phyloP scores from a whole-genome alignment of 73 alveolate species.

The Tetrahymena borealis region DNA sequence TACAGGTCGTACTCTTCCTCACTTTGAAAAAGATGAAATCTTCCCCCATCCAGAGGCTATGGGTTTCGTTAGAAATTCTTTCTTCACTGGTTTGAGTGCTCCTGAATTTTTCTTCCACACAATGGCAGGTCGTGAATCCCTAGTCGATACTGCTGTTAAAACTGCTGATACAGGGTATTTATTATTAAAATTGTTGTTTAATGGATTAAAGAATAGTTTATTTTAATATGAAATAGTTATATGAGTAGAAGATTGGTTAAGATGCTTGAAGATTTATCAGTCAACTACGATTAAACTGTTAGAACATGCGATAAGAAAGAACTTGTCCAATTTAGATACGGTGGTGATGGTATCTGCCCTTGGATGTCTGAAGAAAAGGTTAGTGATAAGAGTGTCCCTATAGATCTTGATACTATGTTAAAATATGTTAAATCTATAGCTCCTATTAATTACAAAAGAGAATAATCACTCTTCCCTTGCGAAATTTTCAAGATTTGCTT shows the following conservation, averaged over 20 bases:
- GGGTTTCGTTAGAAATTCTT: slow-evolving; percentile 94
- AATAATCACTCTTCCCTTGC: neutral
- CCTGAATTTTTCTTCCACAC: slow-evolving; percentile 98
- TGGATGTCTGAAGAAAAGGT: slow-evolving; percentile 83
- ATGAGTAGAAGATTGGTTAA: slow-evolving; percentile 97
- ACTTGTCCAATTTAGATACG: slow-evolving; percentile 96
- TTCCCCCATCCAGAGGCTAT: slow-evolving; percentile 81
- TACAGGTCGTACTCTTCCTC: slow-evolving; percentile 95
- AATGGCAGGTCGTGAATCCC: slow-evolving; percentile 99
- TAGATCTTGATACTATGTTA: neutral
- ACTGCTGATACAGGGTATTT: slow-evolving; percentile 99
- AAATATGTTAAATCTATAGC: neutral
- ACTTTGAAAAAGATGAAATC: slow-evolving; percentile 80
- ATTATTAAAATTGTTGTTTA: neutral
- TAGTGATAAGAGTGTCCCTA: neutral
- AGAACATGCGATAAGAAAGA: slow-evolving; percentile 89
- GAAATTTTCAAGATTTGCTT: neutral
- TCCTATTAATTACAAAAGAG: neutral
- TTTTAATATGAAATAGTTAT: slow-evolving; percentile 4
- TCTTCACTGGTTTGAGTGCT: slow-evolving; percentile 85
- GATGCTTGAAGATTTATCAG: slow-evolving; percentile 99
- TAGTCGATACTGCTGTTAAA: slow-evolving; percentile 99
- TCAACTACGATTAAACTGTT: slow-evolving; percentile 98
- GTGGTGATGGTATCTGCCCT: slow-evolving; percentile 94
- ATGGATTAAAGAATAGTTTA: neutral